Evolutionary conservation across 768 basidiomycete genomes (phyloP), one percentile per base, ranked within the genome.

Genomic region (Hysterangium stoloniferum): DNA sequence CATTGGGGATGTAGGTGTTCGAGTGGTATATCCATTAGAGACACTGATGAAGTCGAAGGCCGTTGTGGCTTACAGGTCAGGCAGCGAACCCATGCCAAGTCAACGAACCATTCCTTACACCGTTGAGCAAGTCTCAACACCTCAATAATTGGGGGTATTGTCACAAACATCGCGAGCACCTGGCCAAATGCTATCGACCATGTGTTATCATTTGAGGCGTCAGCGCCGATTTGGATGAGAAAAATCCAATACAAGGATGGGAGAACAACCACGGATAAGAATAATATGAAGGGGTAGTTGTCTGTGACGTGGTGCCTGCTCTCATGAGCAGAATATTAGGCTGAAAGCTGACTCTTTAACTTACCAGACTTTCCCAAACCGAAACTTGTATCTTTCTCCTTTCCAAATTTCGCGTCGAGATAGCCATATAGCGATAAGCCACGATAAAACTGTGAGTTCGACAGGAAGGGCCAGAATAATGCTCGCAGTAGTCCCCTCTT

Each of bases 231-330:
- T 13, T 42, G 24, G 22, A 42, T 42, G 41, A 27, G 15, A 24
- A 27, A 22, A 25, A 42, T 11, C 41, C 41, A 42, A 12, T 42
- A 42, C 6, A 27, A 22, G 29, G 41, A 25, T 25, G 41, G 41
- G 29, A 42, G 24, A 9, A 6, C 41, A 42, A 42, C 22, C 41
- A 42, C 41, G 15, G 41, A 25, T 6, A 42, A 11, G 41, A 42
- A 42, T 20, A 25, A 27, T 15, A 42, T 42, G 41, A 42, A 42
- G 41, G 41, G 41, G n/a, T 42, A 42, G n/a, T 42, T 22, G 11
- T 42, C 11, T 42, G 24, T 42, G 20, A 42, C 9, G 19, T 12
- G 5, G 24, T 15, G 4, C 41, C 41, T 42, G 24, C 11, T 6
- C 28, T 28, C n/a, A n/a, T n/a, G n/a, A n/a, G n/a, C n/a, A n/a